Percentiles rank a stretch among this genome's conserved stretches.
These are phyloP conservation scores for Phytophthora vignae DNA, from an alignment of 352 stramenopile genomes.

Conservation along the genomic window DNA sequence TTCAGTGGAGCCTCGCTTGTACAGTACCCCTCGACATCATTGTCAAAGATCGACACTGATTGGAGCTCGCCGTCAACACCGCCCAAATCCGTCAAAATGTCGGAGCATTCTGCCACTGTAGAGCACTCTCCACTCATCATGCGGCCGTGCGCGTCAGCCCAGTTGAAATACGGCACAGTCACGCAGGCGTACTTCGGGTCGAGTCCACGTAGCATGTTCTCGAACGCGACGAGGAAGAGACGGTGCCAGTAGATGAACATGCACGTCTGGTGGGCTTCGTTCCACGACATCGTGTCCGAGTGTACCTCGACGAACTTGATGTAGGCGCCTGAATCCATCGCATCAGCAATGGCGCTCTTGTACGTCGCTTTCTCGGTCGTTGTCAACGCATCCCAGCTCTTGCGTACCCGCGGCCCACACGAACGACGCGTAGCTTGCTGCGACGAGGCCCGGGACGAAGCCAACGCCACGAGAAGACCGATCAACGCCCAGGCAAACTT, in stretches of 20 bases:
- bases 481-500: too few relatives aligned
- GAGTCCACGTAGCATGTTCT: slow-evolving; percentile 78
- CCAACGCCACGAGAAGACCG: too few relatives aligned
- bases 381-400: slow-evolving; percentile 44
- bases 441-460: too few relatives aligned
- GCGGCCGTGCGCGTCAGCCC: too few relatives aligned
- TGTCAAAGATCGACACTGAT: slow-evolving; percentile 42
- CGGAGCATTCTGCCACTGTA: slow-evolving; percentile 48
- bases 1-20: slow-evolving; percentile 38
- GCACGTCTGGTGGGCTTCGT: slow-evolving; percentile 57
- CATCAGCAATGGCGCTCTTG: slow-evolving; percentile 37
- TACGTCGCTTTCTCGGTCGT: slow-evolving; percentile 45
- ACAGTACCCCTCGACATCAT: slow-evolving; percentile 33
- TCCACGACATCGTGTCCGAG: slow-evolving; percentile 45
- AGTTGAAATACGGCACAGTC: too few relatives aligned
- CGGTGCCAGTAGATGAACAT: slow-evolving; percentile 60
- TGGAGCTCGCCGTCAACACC: slow-evolving; percentile 22
- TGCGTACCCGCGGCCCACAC: slow-evolving; percentile 41
- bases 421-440: slow-evolving; percentile 15
- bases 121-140: slow-evolving; percentile 42
- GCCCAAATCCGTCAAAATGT: slow-evolving; percentile 39
- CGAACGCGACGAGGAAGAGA: slow-evolving; percentile 38
- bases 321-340: slow-evolving; percentile 57
- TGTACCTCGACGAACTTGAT: slow-evolving; percentile 63
- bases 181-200: too few relatives aligned